These are phyloP conservation scores for Chalciporus pseudorubinellus DNA, from an alignment of 768 basidiomycete genomes.

Conservation along the genomic window DNA sequence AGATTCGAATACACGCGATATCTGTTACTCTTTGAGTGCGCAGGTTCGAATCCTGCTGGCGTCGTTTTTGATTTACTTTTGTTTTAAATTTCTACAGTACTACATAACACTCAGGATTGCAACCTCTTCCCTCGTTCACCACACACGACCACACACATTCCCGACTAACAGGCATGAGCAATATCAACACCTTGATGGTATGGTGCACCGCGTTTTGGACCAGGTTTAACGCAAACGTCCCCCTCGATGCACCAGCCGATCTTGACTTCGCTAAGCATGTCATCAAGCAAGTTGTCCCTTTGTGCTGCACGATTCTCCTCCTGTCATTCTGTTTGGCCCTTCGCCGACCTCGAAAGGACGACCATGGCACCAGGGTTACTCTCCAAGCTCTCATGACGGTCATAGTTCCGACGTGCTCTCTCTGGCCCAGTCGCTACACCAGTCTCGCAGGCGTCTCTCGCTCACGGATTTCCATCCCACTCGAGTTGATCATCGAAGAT, in stretches of 20 bases:
- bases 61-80: slow-evolving; percentile 29
- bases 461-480: slow-evolving; percentile 31
- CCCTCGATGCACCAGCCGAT: neutral
- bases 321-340: slow-evolving; percentile 11
- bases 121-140: too few relatives aligned
- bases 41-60: slow-evolving; percentile 44
- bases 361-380: slow-evolving; percentile 16
- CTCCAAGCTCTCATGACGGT: slow-evolving; percentile 41
- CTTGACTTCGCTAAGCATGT: neutral
- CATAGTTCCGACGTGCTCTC: slow-evolving; percentile 43
- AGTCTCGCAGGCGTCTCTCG: slow-evolving; percentile 25
- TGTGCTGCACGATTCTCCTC: slow-evolving; percentile 4
- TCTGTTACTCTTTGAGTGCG: slow-evolving; percentile 41
- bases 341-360: slow-evolving; percentile 9
- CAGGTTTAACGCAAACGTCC: neutral
- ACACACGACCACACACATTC: neutral
- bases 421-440: slow-evolving; percentile 43
- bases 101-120: too few relatives aligned
- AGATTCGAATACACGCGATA: slow-evolving; percentile 51
- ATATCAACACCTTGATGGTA: neutral
- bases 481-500: slow-evolving; percentile 36
- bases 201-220: slow-evolving; percentile 3
- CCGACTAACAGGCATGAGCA: too few relatives aligned
- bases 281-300: neutral
- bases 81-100: too few relatives aligned